Evolutionary conservation across 1,139 yeast species (phyloP).

Genomic region (Kodamaea derodonti): DNA sequence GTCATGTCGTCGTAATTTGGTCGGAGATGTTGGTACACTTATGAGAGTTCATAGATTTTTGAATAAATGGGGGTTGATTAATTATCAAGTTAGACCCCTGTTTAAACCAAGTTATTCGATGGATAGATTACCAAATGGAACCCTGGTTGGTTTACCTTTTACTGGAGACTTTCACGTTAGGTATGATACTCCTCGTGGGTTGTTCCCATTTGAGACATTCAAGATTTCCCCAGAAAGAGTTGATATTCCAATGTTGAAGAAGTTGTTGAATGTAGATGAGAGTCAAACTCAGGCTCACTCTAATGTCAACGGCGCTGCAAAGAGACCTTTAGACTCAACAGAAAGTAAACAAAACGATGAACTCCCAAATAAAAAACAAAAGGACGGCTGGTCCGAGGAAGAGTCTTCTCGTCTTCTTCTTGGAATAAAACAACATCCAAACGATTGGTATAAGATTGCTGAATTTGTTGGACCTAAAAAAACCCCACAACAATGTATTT

Average conservation of each 20-base stretch:
- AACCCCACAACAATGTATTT: constrained; percentile 77
- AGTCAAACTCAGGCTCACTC: not conserved
- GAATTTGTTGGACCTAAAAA: constrained; percentile 56
- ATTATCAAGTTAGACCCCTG: constrained; percentile 82
- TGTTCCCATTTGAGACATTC: constrained; percentile 87
- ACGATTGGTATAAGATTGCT: constrained; percentile 78
- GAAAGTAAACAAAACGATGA: constrained; percentile 7
- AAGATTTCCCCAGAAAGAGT: constrained; percentile 53
- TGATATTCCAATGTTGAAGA: constrained; percentile 55
- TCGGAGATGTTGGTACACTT: constrained; percentile 94
- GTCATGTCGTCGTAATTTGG: constrained; percentile 89
- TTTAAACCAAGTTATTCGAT: constrained; percentile 60
- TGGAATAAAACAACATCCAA: constrained; percentile 55
- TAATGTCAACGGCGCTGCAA: constrained; percentile 2
- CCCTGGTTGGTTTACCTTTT: constrained; percentile 50
- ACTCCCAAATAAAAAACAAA: constrained; percentile 35
- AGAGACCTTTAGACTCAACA: constrained; percentile 9
- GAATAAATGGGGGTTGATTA: constrained; percentile 94
- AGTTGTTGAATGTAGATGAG: constrained; percentile 30
- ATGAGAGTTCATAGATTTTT: constrained; percentile 87
- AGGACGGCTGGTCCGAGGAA: constrained; percentile 62
- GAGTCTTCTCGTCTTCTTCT: constrained; percentile 57
- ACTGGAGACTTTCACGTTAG: constrained; percentile 66
- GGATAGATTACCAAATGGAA: constrained; percentile 53
- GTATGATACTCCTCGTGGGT: constrained; percentile 90